Conservation (phyloP, 768 basidiomycete genomes). For the Pulveroboletus sp. region DNA sequence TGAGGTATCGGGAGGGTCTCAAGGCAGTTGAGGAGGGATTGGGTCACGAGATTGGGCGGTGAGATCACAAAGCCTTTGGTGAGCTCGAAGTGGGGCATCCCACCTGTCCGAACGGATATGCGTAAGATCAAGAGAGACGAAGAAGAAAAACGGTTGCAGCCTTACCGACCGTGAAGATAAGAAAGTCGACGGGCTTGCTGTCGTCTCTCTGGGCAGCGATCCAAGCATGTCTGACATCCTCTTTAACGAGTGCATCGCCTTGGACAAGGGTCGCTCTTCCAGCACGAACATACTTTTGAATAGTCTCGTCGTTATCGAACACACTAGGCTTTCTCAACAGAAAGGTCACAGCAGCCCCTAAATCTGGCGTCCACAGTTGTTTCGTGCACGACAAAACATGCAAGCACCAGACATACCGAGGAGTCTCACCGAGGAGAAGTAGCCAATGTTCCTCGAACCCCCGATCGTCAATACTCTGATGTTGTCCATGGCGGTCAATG, state of each 20-base stretch:
- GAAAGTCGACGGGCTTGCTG: slow-evolving; percentile 41
- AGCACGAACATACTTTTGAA: slow-evolving; percentile 47
- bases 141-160: background rate
- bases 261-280: slow-evolving; percentile 52
- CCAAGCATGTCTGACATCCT: slow-evolving; percentile 53
- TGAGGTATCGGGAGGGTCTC: slow-evolving; percentile 45
- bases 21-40: slow-evolving; percentile 50
- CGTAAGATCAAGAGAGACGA: background rate
- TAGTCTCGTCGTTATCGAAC: slow-evolving; percentile 49
- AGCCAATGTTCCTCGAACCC: slow-evolving; percentile 55
- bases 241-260: slow-evolving; percentile 55
- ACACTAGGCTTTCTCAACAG: slow-evolving; percentile 48
- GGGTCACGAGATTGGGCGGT: slow-evolving; percentile 57
- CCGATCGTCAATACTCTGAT: slow-evolving; percentile 41
- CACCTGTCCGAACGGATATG: slow-evolving; percentile 5
- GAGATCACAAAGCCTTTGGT: slow-evolving; percentile 45
- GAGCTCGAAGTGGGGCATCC: slow-evolving; percentile 36
- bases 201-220: slow-evolving; percentile 29
- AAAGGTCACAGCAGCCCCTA: slow-evolving; percentile 59
- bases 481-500: slow-evolving; percentile 13
- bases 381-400: background rate
- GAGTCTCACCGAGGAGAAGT: slow-evolving; percentile 43
- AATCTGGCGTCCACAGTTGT: slow-evolving; percentile 33
- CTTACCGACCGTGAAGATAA: slow-evolving; percentile 62
- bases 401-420: slow-evolving; percentile 33